phyloP scores from a whole-genome alignment of 768 basidiomycete species.

The Lepiota venenata region DNA sequence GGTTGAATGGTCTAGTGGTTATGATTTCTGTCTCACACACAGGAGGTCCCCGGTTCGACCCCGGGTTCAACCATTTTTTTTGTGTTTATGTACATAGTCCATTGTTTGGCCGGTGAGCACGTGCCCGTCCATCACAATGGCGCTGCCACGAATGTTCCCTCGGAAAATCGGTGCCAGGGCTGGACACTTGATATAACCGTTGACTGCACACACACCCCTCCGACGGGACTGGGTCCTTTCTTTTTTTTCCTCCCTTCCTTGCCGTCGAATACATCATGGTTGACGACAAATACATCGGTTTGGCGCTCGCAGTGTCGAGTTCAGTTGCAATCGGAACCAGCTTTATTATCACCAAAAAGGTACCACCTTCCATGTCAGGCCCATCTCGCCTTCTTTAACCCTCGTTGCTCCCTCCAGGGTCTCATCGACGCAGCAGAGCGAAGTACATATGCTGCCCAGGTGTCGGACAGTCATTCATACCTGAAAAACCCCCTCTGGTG shows the following conservation, averaged over 20 bases:
- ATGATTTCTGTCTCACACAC: conserved; percentile 40
- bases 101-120: background rate
- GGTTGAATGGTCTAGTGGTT: conserved; percentile 53
- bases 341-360: conserved; percentile 99
- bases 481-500: conserved; percentile 95
- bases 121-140: conserved; percentile 7
- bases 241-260: conserved; percentile 5
- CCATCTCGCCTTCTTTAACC: background rate
- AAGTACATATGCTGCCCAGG: conserved; percentile 44
- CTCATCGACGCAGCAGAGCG: conserved; percentile 78
- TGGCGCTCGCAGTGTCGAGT: conserved; percentile 82
- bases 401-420: conserved; percentile 48
- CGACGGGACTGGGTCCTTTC: conserved; percentile 8
- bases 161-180: conserved; percentile 1
- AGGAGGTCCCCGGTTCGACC: conserved; percentile 34
- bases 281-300: conserved; percentile 95
- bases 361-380: conserved; percentile 21
- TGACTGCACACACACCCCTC: background rate
- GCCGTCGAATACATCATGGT: conserved; percentile 42
- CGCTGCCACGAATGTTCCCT: conserved; percentile 8
- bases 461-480: conserved; percentile 84
- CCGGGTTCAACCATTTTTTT: conserved; percentile 33
- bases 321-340: conserved; percentile 90
- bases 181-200: background rate
- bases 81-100: conserved; percentile 2